Evolutionary conservation across 305 asterid genomes (phyloP), one percentile per base, ranked within the genome.

Genomic region (Rubia peregrina): DNA sequence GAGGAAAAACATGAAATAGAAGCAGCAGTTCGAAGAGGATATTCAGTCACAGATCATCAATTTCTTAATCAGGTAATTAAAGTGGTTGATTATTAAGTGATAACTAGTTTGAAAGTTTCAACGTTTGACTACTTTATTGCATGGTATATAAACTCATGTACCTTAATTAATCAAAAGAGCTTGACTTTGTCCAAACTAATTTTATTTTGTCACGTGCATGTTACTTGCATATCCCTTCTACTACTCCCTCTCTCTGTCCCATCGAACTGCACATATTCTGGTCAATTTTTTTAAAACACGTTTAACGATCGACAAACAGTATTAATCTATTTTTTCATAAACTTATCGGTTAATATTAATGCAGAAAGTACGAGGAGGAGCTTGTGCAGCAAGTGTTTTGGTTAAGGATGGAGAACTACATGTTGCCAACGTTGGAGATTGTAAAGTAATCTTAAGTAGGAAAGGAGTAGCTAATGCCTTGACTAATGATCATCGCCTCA

Each of bases 361-460:
- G 77, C 40, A 81, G 87, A 82, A 76, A 42, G 74, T 71, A 43
- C 64, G 72, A 30, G 83, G 88, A n/a, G 88, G 88, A 80, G 86
- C 88, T 6, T 84, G 85, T 68, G 86, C 86, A 74, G 82, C 85
- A 0, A 82, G 86, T 46, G 88, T 80, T 19, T 74, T 82, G 5
- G 49, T 84, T n/a, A 84, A 82, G 75, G 79, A 80, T 65, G 86
- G 82, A 73, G 79, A 82, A 65, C 8, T 84, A 49, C 78, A 84
- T 42, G 81, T 72, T 16, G 82, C 86, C 26, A 80, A 82, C 26
- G 79, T 79, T 14, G 88, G 88, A 1, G 88, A 84, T 26, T 82
- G 88, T 61, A 80, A 77, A 75, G 83, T 79, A 24, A 84, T 84
- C 11, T 67, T 84, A 67, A 78, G 86, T 68, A 78, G 73, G 72